Base-by-base conservation (phyloP, 768 basidiomycete genomes). In the Tricholoma terreum region DNA sequence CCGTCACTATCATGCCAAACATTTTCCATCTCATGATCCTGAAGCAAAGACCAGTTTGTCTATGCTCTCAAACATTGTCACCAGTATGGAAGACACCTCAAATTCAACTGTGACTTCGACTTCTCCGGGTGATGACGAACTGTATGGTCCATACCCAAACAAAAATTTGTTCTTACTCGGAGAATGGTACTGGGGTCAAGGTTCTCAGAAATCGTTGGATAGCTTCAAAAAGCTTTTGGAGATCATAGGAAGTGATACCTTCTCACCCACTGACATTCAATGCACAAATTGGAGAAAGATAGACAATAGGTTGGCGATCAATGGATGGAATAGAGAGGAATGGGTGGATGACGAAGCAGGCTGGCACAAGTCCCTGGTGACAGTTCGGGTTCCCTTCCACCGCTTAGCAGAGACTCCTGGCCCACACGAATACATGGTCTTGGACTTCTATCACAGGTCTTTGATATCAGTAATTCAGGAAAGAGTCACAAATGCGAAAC, bases 381-480 rank as follows among this genome's bases (percentile, higher is more conserved):
- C n/a, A 9, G 17, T 40, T 40, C 38, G n/a, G n/a, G n/a, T n/a
- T n/a, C n/a, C n/a, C n/a, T n/a, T n/a, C n/a, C n/a, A n/a, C n/a
- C n/a, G n/a, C 38, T 40, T 40, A 11, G 38, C 38, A n/a, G 17
- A 17, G 38, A 17, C 6, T 14, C 38, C 38, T 40, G 6, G 57
- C 1, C 51, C 48, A 2, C 27, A 56, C 19, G 15, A 21, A 22
- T 54, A 19, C 4, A 9, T 35, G 3, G 52, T 52, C 17, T 31
- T 40, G 5, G 24, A 45, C 1, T 34, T 76, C 12, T 64, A 58
- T 34, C 56, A 67, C 31, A 63, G 70, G 0, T 52, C 50, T 3
- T 46, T 60, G 0, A 57, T 62, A 1, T 49, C 70, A 7, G 56
- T 57, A 8, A 63, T 73, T 4, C 45, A 38, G 7, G 43, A 58